phyloP scores from a whole-genome alignment of 345 rosid species.

The Eucalyptus microcorys region DNA sequence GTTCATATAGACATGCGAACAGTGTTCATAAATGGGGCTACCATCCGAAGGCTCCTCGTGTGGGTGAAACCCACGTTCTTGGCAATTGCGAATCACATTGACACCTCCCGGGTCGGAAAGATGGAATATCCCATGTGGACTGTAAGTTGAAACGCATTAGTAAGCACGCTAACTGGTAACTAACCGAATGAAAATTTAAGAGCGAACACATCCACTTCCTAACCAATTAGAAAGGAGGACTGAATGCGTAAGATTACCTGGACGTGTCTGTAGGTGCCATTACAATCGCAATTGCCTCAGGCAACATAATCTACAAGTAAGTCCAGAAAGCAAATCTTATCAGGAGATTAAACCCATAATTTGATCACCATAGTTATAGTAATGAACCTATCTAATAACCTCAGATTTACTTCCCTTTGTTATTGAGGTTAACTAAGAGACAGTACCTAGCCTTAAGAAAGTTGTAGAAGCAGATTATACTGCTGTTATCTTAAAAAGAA shows the following conservation, averaged over 20 bases:
- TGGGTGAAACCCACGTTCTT: slow-evolving; percentile 95
- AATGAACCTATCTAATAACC: background rate
- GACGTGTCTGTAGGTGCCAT: slow-evolving; percentile 94
- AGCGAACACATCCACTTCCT: background rate
- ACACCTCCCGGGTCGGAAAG: slow-evolving; percentile 90
- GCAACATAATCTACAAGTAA: slow-evolving; percentile 65
- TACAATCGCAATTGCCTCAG: slow-evolving; percentile 88
- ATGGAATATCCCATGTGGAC: slow-evolving; percentile 94
- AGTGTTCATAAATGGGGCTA: slow-evolving; percentile 78
- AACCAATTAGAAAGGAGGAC: background rate
- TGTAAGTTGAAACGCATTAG: background rate
- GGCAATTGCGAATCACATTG: slow-evolving; percentile 78
- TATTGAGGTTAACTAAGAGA: background rate
- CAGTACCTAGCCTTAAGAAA: background rate
- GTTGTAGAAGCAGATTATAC: background rate
- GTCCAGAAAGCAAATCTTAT: background rate
- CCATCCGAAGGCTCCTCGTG: slow-evolving; percentile 87
- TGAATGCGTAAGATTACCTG: slow-evolving; percentile 20
- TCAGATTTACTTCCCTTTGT: background rate
- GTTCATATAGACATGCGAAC: slow-evolving; percentile 89
- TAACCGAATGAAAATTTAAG: background rate
- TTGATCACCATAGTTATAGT: background rate
- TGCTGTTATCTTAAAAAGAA: background rate
- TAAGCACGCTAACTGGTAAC: background rate
- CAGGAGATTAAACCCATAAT: background rate